A percentile compares a stretch with the other conserved stretches of the same genome.
phyloP scores from a whole-genome alignment of 2,329 filamentous ascomycete species.

The Neonectria coccinea region DNA sequence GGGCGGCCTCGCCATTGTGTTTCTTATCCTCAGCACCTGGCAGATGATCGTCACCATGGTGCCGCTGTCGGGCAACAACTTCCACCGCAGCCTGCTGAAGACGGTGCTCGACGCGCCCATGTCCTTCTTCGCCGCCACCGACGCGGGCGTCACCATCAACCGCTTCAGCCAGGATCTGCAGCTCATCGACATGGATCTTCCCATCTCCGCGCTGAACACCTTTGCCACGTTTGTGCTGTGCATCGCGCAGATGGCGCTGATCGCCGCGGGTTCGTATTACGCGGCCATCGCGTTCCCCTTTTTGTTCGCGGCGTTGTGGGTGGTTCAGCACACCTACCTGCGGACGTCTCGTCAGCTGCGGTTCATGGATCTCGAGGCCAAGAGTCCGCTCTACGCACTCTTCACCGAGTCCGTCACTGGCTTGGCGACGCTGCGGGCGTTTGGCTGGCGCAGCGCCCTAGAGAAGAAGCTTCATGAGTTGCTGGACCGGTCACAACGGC shows the following conservation, averaged over 20 bases:
- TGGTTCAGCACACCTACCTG: conserved; percentile 50
- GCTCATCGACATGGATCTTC: conserved; percentile 53
- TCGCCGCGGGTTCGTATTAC: conserved; percentile 35
- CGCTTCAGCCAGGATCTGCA: conserved; percentile 55
- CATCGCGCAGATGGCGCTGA: conserved; percentile 38
- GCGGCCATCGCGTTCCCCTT: conserved; percentile 33
- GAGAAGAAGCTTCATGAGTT: conserved; percentile 49
- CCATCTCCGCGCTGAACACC: conserved; percentile 41
- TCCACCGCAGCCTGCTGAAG: conserved; percentile 38
- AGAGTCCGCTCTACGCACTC: conserved; percentile 61
- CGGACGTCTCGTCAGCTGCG: conserved; percentile 65
- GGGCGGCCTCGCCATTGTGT: conserved; percentile 32
- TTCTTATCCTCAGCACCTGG: conserved; percentile 39
- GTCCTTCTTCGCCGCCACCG: conserved; percentile 51
- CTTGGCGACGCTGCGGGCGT: conserved; percentile 61
- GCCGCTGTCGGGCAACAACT: conserved; percentile 36
- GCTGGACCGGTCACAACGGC: conserved; percentile 58
- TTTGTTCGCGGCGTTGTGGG: conserved; percentile 25
- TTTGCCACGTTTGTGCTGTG: conserved; percentile 39
- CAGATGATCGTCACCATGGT: conserved; percentile 46
- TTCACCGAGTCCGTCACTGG: conserved; percentile 62
- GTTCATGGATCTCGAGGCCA: conserved; percentile 64
- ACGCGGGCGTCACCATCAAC: conserved; percentile 52
- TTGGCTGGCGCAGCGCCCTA: conserved; percentile 57
- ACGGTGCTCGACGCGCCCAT: conserved; percentile 47